phyloP scores from a whole-genome alignment of 495 filamentous ascomycete species.

The Achaetomiella virescens region DNA sequence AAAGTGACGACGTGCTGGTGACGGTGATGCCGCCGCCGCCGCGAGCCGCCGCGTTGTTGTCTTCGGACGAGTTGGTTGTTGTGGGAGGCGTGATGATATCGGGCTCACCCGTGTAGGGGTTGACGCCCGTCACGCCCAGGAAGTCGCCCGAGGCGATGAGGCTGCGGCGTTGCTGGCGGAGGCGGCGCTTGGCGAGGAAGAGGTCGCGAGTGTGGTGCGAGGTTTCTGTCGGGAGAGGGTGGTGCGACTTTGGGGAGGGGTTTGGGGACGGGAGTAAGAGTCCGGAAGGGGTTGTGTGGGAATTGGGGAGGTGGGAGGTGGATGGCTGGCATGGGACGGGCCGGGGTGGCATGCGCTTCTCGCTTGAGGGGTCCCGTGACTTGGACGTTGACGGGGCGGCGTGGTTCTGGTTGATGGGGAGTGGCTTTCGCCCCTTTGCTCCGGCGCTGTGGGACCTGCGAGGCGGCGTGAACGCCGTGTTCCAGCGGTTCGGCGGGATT shows the following conservation, averaged over 20 bases:
- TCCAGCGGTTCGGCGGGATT: constrained; percentile 17
- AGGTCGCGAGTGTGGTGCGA: constrained; percentile 15
- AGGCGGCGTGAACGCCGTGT: constrained; percentile 17
- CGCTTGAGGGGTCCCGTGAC: neutral
- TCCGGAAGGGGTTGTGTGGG: neutral
- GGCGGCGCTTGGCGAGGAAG: constrained; percentile 33
- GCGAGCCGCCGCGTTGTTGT: neutral
- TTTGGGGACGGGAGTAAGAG: neutral
- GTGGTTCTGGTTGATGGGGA: neutral
- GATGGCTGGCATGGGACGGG: neutral
- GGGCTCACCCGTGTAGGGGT: constrained; percentile 46
- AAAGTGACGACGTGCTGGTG: neutral
- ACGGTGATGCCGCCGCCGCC: no score
- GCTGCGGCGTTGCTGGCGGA: constrained; percentile 31
- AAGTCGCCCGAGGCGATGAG: constrained; percentile 46
- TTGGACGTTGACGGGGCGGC: neutral
- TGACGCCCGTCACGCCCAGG: constrained; percentile 49
- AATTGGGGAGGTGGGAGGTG: neutral
- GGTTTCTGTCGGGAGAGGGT: neutral
- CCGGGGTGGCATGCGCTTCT: neutral
- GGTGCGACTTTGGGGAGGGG: neutral
- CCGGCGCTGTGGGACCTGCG: constrained; percentile 11
- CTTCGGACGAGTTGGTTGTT: constrained; percentile 2
- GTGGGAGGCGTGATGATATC: constrained; percentile 41
- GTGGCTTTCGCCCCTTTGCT: neutral